Evolutionary conservation across 306 rosid genomes (phyloP).

Genomic region (Trifolium subterraneum): DNA sequence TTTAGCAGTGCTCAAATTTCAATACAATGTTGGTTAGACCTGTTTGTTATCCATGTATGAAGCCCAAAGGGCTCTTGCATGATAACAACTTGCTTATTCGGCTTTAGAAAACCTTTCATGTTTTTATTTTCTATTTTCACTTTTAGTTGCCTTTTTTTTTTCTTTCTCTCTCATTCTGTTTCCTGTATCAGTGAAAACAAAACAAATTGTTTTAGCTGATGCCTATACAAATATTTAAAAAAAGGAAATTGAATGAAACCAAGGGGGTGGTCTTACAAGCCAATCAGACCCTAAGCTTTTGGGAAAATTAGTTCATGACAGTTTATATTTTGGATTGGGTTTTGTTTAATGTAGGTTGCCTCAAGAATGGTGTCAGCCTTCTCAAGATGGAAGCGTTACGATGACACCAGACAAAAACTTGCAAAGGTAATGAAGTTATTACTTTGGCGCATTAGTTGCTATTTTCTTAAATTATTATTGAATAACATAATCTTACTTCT

Average conservation of each 20-base stretch:
- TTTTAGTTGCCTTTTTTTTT: not conserved
- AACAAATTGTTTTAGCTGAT: not conserved
- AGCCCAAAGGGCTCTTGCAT: not conserved
- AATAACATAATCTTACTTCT: not conserved
- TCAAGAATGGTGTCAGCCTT: conserved; percentile 98
- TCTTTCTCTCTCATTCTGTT: not conserved
- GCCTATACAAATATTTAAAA: not conserved
- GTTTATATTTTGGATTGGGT: not conserved
- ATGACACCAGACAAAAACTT: conserved; percentile 76
- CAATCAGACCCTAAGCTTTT: no score
- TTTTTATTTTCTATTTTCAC: not conserved
- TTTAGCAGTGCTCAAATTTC: not conserved
- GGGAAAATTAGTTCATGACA: not conserved
- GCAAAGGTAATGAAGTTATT: conserved; percentile 65
- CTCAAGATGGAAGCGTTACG: conserved; percentile 95
- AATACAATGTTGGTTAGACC: not conserved
- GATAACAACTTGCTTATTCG: not conserved
- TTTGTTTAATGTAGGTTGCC: conserved; percentile 66
- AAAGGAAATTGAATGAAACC: not conserved
- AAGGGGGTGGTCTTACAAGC: not conserved
- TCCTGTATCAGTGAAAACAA: not conserved
- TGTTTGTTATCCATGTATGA: not conserved
- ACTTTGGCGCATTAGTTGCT: not conserved
- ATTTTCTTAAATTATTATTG: conserved; percentile 15
- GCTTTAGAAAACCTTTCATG: not conserved